Evolutionary conservation across 2,329 filamentous ascomycete species (phyloP), one percentile per base, ranked within the genome.

Genomic region (Talaromyces amestolkiae): DNA sequence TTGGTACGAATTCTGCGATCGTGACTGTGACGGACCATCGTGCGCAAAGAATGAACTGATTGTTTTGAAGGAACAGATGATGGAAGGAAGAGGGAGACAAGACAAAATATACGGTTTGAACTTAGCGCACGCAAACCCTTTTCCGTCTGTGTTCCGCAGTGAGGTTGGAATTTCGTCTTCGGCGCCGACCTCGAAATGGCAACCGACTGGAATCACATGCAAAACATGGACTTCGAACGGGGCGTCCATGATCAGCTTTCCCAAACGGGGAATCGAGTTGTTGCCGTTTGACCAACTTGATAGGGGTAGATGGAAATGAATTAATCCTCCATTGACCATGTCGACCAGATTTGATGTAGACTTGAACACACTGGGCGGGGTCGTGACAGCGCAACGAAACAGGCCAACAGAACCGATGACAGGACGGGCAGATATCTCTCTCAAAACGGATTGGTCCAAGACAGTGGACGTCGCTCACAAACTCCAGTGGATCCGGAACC

Each of bases 291-390:
- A 61, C 56, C 43, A 71, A 61, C 2, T 61, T 68, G 10, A 27
- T 58, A 13, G 70, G 19, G 43, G 24, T 68, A 1, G 58, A 64
- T 33, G 63, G 71, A 47, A 72, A 72, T 3, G 68, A 67, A 13
- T 67, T 64, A 31, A 71, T 69, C 33, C 67, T 67, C 68, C 61
- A 72, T 13, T 61, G 45, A 37, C 56, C 60, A 31, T 70, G 67
- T 1, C 49, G 49, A 41, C 61, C 45, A 22, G 61, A 45, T 56
- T 67, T 56, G 22, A 72, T 41, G 53, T 66, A 71, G 37, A 72
- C 66, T 37, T 69, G 70, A 3, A 70, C 47, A 17, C 49, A 59
- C 31, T 70, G 35, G 11, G 68, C 62, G 1, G 65, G 47, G 45
- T 69, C 47, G 31, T 53, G 43, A 3, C 67, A 27, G 6, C 69